phyloP scores from a whole-genome alignment of 2,329 filamentous ascomycete genomes.

The Aurifilum marmelostoma region DNA sequence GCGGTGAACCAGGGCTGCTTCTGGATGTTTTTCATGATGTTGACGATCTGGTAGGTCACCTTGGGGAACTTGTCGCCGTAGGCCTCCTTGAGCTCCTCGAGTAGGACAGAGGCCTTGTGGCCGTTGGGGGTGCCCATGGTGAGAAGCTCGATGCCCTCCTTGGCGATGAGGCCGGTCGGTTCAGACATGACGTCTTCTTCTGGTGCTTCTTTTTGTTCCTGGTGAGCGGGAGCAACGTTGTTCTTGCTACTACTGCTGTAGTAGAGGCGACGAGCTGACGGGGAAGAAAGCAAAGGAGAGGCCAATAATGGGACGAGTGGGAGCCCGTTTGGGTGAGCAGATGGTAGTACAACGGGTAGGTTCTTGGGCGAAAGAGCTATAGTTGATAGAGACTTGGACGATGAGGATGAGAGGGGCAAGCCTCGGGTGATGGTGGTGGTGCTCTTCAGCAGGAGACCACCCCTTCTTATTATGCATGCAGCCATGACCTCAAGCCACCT shows the following conservation, averaged over 20 bases:
- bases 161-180: conserved; percentile 62
- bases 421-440: background rate
- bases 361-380: background rate
- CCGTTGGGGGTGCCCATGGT: conserved; percentile 60
- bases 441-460: background rate
- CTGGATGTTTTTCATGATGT: conserved; percentile 65
- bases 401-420: background rate
- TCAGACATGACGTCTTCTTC: conserved; percentile 38
- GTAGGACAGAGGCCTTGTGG: conserved; percentile 61
- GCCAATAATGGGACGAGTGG: background rate
- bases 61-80: conserved; percentile 51
- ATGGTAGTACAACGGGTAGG: background rate
- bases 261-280: background rate
- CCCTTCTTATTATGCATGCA: conserved; percentile 2
- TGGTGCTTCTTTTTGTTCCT: background rate
- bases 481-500: background rate
- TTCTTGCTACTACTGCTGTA: background rate
- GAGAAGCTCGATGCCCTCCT: conserved; percentile 66
- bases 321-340: background rate
- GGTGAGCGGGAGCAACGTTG: background rate
- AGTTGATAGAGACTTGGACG: background rate
- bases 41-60: conserved; percentile 56
- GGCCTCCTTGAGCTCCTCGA: conserved; percentile 68
- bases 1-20: conserved; percentile 70
- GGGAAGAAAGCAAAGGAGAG: background rate